phyloP scores from a whole-genome alignment of 352 stramenopile genomes.

The Peronospora destructor region DNA sequence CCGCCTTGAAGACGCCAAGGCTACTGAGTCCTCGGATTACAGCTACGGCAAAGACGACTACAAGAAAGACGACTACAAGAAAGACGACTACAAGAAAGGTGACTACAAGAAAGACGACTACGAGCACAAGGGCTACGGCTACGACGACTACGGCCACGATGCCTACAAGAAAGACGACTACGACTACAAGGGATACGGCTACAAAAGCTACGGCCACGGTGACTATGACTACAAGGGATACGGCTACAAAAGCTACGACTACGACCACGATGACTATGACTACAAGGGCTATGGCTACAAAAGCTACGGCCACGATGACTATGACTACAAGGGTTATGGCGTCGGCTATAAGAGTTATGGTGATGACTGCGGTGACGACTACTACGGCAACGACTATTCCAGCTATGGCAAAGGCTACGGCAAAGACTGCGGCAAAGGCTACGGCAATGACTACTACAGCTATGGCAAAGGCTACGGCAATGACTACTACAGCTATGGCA shows the following conservation, averaged over 20 bases:
- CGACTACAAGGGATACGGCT: neutral
- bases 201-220: no score
- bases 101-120: slow-evolving; percentile 1
- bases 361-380: neutral
- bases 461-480: neutral
- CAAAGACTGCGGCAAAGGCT: neutral
- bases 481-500: neutral
- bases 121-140: neutral
- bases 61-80: neutral
- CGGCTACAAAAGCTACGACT: neutral
- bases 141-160: no score
- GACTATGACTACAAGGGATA: slow-evolving; percentile 6
- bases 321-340: slow-evolving; percentile 5
- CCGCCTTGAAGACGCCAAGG: slow-evolving; percentile 15
- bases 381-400: neutral
- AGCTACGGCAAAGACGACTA: slow-evolving; percentile 11
- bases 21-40: slow-evolving; percentile 17
- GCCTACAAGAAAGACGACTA: no score
- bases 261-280: neutral
- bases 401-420: neutral
- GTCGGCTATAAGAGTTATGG: slow-evolving; percentile 4
- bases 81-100: slow-evolving; percentile 3
- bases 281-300: slow-evolving; percentile 6
- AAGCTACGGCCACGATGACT: neutral
- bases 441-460: slow-evolving; percentile 2